A percentile compares a stretch with the other conserved stretches of the same genome.
Conservation (phyloP, 2,329 filamentous ascomycete genomes). For the Trichocomaceae sp. region DNA sequence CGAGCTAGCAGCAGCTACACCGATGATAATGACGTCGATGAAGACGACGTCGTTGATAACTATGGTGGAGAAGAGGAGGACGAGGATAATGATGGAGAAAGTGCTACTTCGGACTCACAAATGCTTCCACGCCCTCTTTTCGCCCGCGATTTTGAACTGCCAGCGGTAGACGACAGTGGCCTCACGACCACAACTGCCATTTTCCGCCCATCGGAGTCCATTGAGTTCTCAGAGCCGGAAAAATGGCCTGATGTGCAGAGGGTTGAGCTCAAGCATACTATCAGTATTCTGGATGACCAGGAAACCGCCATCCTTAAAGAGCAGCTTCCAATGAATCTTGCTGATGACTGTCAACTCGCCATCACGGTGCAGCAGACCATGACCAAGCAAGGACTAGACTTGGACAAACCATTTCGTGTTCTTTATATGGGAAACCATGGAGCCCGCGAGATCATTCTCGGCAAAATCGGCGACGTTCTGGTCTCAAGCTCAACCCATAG, state of each 20-base stretch:
- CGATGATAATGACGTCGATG: conserved; percentile 28
- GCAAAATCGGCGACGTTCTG: conserved; percentile 44
- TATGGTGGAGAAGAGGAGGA: conserved; percentile 30
- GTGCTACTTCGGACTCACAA: conserved; percentile 24
- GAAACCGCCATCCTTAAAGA: conserved; percentile 26
- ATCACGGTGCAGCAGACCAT: conserved; percentile 41
- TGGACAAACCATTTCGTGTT: conserved; percentile 40
- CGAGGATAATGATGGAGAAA: conserved; percentile 28
- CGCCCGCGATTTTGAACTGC: conserved; percentile 20
- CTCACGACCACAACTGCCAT: conserved; percentile 30
- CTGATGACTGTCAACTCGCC: conserved; percentile 27
- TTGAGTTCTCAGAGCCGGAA: conserved; percentile 39
- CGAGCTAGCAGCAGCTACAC: conserved; percentile 33
- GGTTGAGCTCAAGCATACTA: conserved; percentile 38
- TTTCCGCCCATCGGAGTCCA: conserved; percentile 30
- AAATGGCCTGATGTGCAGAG: conserved; percentile 33
- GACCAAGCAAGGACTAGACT: conserved; percentile 32
- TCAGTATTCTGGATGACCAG: conserved; percentile 29
- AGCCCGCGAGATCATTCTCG: conserved; percentile 36
- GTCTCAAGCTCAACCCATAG: conserved; percentile 34
- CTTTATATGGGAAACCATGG: conserved; percentile 37
- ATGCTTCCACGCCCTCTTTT: conserved; percentile 26
- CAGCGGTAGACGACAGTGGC: conserved; percentile 30
- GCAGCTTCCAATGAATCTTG: conserved; percentile 21
- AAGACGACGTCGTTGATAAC: conserved; percentile 32